Conservation (phyloP, 345 rosid genomes). For the Aquilaria sinensis region DNA sequence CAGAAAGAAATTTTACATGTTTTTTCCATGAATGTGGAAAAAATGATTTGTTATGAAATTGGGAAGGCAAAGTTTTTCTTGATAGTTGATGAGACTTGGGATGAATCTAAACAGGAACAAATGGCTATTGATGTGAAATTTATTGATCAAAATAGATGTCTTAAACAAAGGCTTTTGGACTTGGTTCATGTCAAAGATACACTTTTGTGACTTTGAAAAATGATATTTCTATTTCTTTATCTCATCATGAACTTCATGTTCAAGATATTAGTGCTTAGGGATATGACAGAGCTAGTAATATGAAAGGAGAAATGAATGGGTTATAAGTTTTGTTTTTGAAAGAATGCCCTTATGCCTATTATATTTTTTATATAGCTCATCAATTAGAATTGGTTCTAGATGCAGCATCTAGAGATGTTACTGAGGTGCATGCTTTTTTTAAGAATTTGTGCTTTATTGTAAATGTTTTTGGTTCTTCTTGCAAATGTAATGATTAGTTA, state of each 20-base stretch:
- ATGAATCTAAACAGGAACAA: no score
- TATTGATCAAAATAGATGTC: background rate
- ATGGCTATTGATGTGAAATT: constrained; percentile 8
- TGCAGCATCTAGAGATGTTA: background rate
- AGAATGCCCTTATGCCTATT: constrained; percentile 6
- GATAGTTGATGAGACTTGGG: no score
- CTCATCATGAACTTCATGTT: constrained; percentile 2
- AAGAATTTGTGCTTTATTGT: background rate
- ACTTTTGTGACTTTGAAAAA: background rate
- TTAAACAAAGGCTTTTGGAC: background rate
- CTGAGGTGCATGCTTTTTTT: background rate
- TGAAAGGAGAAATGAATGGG: constrained; percentile 2
- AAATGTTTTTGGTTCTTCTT: background rate
- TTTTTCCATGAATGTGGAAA: no score
- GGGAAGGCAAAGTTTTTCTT: no score
- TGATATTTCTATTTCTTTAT: background rate
- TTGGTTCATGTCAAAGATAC: no score
- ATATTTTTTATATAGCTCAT: background rate
- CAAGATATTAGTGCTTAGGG: background rate
- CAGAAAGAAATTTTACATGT: no score
- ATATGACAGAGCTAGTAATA: constrained; percentile 10
- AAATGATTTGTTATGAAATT: no score
- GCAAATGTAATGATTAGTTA: background rate
- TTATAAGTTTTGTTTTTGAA: background rate
- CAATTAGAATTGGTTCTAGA: constrained; percentile 9